A percentile compares a stretch with the other conserved stretches of the same genome.
Evolutionary conservation across 73 alveolate genomes (phyloP).

Genomic region (Tetrahymena elliotti): DNA sequence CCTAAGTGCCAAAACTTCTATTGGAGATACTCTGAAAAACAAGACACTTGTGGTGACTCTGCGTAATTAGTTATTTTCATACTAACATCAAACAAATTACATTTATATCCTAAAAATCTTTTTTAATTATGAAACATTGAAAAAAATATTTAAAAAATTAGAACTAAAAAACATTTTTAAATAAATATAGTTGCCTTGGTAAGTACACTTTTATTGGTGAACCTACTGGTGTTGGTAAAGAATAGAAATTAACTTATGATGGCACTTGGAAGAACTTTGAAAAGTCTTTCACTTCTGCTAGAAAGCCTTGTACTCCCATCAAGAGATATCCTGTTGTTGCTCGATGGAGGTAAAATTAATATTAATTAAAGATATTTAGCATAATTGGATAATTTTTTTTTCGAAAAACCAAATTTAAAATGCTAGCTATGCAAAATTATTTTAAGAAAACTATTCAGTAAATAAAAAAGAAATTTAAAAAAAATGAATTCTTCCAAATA

Average conservation of each 20-base stretch:
- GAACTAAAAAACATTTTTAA: not conserved
- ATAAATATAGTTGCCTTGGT: conserved; percentile 78
- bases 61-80: conserved; percentile 24
- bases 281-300: conserved; percentile 71
- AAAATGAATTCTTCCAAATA: not conserved
- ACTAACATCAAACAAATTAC: too few species aligned
- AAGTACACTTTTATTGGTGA: conserved; percentile 86
- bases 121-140: not conserved
- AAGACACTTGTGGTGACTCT: conserved; percentile 92
- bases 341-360: conserved; percentile 72
- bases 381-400: too few species aligned
- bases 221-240: conserved; percentile 89
- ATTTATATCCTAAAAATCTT: too few species aligned
- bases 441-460: too few species aligned
- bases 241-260: conserved; percentile 80
- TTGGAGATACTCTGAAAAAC: conserved; percentile 83
- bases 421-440: too few species aligned
- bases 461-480: too few species aligned
- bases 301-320: conserved; percentile 89
- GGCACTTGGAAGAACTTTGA: conserved; percentile 96
- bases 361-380: too few species aligned
- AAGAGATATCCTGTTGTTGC: conserved; percentile 97
- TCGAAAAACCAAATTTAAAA: too few species aligned
- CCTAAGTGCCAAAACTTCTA: conserved; percentile 63
- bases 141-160: not conserved